phyloP scores from a whole-genome alignment of 2,329 filamentous ascomycete genomes.

The Diaporthe longicolla region DNA sequence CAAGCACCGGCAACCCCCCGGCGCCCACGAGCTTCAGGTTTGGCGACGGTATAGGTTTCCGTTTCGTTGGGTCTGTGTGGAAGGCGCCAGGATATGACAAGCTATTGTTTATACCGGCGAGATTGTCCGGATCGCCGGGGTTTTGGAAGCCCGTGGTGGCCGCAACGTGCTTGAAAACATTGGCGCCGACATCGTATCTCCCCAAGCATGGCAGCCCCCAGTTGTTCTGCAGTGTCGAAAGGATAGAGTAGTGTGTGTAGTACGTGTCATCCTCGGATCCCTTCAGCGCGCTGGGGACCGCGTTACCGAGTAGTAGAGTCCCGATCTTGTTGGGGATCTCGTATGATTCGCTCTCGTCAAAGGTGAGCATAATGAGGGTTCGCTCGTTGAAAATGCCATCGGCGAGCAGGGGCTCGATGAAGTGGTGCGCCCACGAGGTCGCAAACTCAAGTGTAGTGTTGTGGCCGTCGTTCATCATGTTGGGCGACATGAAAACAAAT shows the following conservation, averaged over 20 bases:
- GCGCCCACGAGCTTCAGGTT: constrained; percentile 60
- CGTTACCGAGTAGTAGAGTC: constrained; percentile 68
- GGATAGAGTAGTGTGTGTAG: constrained; percentile 61
- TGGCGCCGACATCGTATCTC: constrained; percentile 57
- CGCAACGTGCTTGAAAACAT: constrained; percentile 49
- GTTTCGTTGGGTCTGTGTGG: constrained; percentile 52
- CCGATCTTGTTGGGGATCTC: constrained; percentile 66
- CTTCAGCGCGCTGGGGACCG: constrained; percentile 60
- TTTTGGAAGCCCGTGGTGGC: constrained; percentile 45
- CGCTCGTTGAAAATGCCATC: constrained; percentile 65
- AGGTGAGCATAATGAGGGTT: constrained; percentile 70
- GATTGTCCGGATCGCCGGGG: constrained; percentile 55
- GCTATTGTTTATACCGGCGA: constrained; percentile 54
- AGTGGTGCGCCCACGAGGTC: constrained; percentile 65
- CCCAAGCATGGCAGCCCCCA: constrained; percentile 60
- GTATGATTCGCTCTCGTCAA: constrained; percentile 70
- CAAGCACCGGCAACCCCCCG: constrained; percentile 57
- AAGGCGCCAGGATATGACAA: constrained; percentile 59
- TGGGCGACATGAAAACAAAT: constrained; percentile 74
- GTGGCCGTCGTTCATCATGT: constrained; percentile 78
- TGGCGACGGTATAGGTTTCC: constrained; percentile 55
- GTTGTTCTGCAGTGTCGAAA: constrained; percentile 58
- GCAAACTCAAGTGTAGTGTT: constrained; percentile 66
- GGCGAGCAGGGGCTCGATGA: constrained; percentile 66
- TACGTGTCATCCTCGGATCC: constrained; percentile 67